Percentiles rank a stretch among this genome's conserved stretches.
Evolutionary conservation across 2,329 filamentous ascomycete species (phyloP).

Genomic region (Ophioceras dolichostomum): DNA sequence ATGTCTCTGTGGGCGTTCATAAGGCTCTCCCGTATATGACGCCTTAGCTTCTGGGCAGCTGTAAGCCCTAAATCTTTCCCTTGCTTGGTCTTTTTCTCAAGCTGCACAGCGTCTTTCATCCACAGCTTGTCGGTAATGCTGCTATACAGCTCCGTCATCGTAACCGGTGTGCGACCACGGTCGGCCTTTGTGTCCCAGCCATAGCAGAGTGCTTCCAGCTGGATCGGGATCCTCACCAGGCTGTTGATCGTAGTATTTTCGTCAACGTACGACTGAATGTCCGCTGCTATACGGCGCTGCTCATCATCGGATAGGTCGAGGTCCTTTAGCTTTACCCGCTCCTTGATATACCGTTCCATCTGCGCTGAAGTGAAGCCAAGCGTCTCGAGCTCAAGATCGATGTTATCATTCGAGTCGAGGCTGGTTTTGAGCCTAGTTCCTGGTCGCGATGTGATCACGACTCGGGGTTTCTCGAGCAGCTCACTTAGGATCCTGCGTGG

Average conservation of each 20-base stretch:
- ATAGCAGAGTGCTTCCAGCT: conserved; percentile 29
- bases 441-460: conserved; percentile 28
- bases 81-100: not conserved
- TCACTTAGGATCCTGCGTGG: conserved; percentile 15
- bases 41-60: not conserved
- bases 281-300: conserved; percentile 16
- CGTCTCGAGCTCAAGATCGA: conserved; percentile 24
- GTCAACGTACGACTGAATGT: conserved; percentile 18
- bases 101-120: not conserved
- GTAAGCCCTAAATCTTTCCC: not conserved
- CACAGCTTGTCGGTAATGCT: conserved; percentile 13
- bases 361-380: conserved; percentile 25
- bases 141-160: conserved; percentile 23
- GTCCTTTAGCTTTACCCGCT: no score
- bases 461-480: conserved; percentile 18
- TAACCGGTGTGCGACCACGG: conserved; percentile 10
- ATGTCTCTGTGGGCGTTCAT: not conserved
- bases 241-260: no score
- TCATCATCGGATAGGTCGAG: conserved; percentile 5
- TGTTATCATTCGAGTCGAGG: conserved; percentile 4
- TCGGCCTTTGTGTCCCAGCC: conserved; percentile 16
- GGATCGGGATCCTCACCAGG: conserved; percentile 29
- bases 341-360: conserved; percentile 18
- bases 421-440: conserved; percentile 8
- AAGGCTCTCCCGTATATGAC: no score